Evolutionary conservation across 805 yeast species (phyloP).

Genomic region (Candida lessepsii): DNA sequence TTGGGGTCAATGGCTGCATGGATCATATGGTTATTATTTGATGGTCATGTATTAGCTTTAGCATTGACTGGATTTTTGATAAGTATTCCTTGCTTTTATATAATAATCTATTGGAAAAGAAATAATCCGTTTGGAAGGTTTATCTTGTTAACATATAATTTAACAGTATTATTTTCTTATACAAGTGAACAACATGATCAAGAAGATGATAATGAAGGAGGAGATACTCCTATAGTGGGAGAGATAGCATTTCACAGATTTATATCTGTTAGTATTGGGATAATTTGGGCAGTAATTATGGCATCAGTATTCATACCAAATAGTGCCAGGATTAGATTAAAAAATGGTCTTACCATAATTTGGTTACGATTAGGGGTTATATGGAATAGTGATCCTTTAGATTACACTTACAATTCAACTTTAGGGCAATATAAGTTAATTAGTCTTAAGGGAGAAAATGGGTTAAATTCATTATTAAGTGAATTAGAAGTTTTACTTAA

Average conservation of each 20-base stretch:
- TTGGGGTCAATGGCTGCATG: constrained; percentile 67
- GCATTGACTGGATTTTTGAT: constrained; percentile 49
- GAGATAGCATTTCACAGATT: constrained; percentile 81
- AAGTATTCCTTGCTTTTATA: constrained; percentile 48
- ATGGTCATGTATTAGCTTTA: constrained; percentile 53
- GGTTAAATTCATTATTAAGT: constrained; percentile 52
- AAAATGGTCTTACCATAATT: constrained; percentile 60
- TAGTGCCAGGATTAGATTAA: constrained; percentile 69
- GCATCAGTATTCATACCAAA: constrained; percentile 68
- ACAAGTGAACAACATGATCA: constrained; percentile 59
- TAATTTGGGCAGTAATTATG: constrained; percentile 72
- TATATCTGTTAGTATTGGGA: constrained; percentile 68
- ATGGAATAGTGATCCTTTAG: constrained; percentile 76
- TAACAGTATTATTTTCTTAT: constrained; percentile 75
- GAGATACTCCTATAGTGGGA: constrained; percentile 61
- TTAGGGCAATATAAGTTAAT: constrained; percentile 22
- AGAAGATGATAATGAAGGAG: constrained; percentile 65
- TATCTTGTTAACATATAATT: constrained; percentile 70
- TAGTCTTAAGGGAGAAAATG: constrained; percentile 48
- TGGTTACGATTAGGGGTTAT: constrained; percentile 81
- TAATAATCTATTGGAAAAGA: constrained; percentile 66
- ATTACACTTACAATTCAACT: constrained; percentile 29
- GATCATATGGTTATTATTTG: constrained; percentile 55
- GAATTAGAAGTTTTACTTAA: constrained; percentile 60
- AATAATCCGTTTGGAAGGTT: constrained; percentile 68